These are phyloP conservation scores for Rubia balearica DNA, from an alignment of 305 asterid genomes.

Conservation along the genomic window DNA sequence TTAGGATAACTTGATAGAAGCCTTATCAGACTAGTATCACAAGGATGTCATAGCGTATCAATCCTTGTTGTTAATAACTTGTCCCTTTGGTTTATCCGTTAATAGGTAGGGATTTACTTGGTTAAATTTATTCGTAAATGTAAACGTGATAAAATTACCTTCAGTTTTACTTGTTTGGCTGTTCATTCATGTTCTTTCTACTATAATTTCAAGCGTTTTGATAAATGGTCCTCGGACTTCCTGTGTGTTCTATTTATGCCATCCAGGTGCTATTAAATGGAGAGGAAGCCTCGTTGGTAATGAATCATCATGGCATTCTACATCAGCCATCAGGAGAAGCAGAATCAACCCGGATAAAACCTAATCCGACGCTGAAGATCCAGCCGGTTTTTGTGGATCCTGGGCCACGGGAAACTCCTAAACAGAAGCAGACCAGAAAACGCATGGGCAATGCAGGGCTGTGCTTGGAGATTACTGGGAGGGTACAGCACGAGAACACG, in stretches of 20 bases:
- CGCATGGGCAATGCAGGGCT: slow-evolving; percentile 35
- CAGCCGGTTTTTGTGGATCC: slow-evolving; percentile 82
- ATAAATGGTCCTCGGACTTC: not conserved
- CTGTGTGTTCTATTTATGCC: not conserved
- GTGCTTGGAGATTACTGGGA: slow-evolving; percentile 91
- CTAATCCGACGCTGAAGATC: slow-evolving; percentile 61
- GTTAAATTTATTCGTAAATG: not conserved
- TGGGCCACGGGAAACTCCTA: slow-evolving; percentile 45
- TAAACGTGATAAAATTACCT: not conserved
- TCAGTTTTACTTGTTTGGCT: not conserved
- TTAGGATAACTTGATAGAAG: not conserved
- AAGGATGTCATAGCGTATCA: not conserved
- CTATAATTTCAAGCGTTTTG: not conserved
- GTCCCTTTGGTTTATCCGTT: too few species aligned
- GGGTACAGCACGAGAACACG: slow-evolving; percentile 62
- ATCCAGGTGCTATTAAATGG: slow-evolving; percentile 78
- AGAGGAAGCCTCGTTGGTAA: slow-evolving; percentile 64
- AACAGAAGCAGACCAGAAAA: slow-evolving; percentile 31
- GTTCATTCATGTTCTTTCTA: not conserved
- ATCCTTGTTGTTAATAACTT: too few species aligned
- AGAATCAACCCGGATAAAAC: slow-evolving; percentile 65
- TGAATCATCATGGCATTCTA: slow-evolving; percentile 49
- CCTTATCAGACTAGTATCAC: too few species aligned
- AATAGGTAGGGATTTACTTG: not conserved
- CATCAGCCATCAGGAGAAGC: slow-evolving; percentile 46